Base-by-base conservation (phyloP, 768 basidiomycete species). In the Podaxis rugospora region DNA sequence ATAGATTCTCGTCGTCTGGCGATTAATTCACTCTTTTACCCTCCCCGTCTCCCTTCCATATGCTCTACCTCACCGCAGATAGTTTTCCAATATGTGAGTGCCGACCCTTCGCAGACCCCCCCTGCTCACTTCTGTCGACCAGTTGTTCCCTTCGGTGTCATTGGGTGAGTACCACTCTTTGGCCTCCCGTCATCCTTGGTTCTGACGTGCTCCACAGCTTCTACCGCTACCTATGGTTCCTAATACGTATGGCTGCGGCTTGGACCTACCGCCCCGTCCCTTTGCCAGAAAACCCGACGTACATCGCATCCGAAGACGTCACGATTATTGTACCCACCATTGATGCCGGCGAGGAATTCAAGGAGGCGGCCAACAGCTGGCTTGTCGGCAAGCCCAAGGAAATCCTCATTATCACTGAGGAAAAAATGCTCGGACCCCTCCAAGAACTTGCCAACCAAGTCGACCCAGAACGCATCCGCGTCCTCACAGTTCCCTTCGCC, bases 281-380 rank as follows among this genome's bases (percentile, higher is more conserved):
- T 1, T 76, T 95, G 13, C 94, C 94, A 54, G 86, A 90, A 77
- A 89, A 93, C 71, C 93, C 94, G 1, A 95, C 93, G 21, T 96
- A 95, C 71, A 77, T 91, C 68, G 90, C 93, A 55, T 81, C 84
- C 1, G 94, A 97, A 71, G 94, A 97, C 78, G 94, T 97, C 65
- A 97, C 94, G 44, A 95, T 96, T 70, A 93, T 97, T 62, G 95
- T 96, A 2, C 94, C 94, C 40, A 96, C 93, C 63, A 95, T 97
- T 69, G 94, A 97, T 71, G 93, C 95, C 2, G 95, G 94, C 53
- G 93, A 95, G 73, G 93, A 94, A 74, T 95, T 95, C 80, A 92
- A 93, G 77, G 90, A 93, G 73, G 93, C 93, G 42, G 94, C 94
- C 36, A 83, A 90, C 75, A 89, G 85, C 68, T 96, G 93, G 95